Percentiles rank a stretch among this genome's conserved stretches.
These are phyloP conservation scores for Salix purpurea DNA, from an alignment of 345 rosid genomes.

Conservation along the genomic window DNA sequence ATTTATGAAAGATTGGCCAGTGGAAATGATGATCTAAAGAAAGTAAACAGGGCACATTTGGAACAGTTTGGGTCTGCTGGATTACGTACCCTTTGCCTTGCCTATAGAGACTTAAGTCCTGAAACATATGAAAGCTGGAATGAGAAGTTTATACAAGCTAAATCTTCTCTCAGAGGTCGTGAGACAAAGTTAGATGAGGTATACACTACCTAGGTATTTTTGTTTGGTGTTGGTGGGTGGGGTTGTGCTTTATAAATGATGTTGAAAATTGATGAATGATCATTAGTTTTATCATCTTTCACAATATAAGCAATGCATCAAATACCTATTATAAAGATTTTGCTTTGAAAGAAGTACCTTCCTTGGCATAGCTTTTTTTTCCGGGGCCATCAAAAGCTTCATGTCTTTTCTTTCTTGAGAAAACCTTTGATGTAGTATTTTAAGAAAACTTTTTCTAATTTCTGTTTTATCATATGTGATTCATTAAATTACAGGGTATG, in stretches of 20 bases:
- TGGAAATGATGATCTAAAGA: constrained; percentile 65
- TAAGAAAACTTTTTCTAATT: background rate
- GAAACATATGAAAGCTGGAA: constrained; percentile 86
- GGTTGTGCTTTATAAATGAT: background rate
- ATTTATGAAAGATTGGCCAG: constrained; percentile 80
- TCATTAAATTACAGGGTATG: background rate
- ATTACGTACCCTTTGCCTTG: constrained; percentile 95
- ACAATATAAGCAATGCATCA: background rate
- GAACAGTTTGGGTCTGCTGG: constrained; percentile 97
- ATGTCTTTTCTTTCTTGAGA: background rate
- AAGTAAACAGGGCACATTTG: constrained; percentile 77
- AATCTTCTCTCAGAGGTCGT: constrained; percentile 89
- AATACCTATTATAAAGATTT: background rate
- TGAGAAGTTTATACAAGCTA: constrained; percentile 94
- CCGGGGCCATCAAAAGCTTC: background rate
- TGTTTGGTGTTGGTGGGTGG: background rate
- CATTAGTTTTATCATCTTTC: background rate
- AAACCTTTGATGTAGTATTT: background rate
- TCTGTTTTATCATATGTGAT: background rate
- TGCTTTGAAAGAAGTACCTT: background rate
- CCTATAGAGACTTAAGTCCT: constrained; percentile 72
- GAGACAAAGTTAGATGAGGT: constrained; percentile 99
- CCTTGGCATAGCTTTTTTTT: background rate
- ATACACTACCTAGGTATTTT: constrained; percentile 3
- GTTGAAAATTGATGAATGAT: background rate